Base-by-base conservation (phyloP, 495 filamentous ascomycete genomes). In the Penicillium nucicola region DNA sequence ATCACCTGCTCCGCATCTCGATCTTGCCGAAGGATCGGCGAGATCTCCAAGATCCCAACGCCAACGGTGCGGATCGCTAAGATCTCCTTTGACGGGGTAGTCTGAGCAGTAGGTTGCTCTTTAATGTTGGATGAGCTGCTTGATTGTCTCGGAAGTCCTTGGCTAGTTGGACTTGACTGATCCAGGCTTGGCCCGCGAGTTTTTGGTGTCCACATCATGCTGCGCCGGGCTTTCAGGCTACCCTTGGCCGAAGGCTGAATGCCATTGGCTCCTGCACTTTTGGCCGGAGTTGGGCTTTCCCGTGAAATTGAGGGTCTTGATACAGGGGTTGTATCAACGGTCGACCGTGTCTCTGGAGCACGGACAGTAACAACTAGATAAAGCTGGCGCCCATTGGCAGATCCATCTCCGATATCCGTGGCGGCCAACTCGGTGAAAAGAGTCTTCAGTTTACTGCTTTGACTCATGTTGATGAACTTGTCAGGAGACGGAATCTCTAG, bases 331-430 rank as follows among this genome's bases (percentile, higher is more conserved):
- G 46, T 57, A 12, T 53, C 52, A n/a, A 60, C 41, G 64, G 72
- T 58, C 41, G 58, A 78, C 17, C 83, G 66, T 34, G 78, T 72
- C 51, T 87, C 80, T 11, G 79, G 71, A 6, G 84, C 80, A 23
- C 89, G 82, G 22, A 96, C 80, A 52, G 87, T 87, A 43, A 91
- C 86, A n/a, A 96, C 83, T 1, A 97, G 75, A 61, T 86, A 97
- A 22, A 97, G 64, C 40, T 91, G 82, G 9, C 76, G 76, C 3
- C 83, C 82, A 39, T 75, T 77, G 19, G 83, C 76, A 3, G 84
- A 77, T 3, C 78, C 81, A 49, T 96, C 89, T 18, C 90, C 90
- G 55, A 95, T 86, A 66, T 99, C 95, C 40, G 80, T 77, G 1
- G 88, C 77, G 20, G 84, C 84, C 13, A 97, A 72, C 52, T 97